phyloP scores from a whole-genome alignment of 495 filamentous ascomycete genomes.

The Penicillium nucicola region DNA sequence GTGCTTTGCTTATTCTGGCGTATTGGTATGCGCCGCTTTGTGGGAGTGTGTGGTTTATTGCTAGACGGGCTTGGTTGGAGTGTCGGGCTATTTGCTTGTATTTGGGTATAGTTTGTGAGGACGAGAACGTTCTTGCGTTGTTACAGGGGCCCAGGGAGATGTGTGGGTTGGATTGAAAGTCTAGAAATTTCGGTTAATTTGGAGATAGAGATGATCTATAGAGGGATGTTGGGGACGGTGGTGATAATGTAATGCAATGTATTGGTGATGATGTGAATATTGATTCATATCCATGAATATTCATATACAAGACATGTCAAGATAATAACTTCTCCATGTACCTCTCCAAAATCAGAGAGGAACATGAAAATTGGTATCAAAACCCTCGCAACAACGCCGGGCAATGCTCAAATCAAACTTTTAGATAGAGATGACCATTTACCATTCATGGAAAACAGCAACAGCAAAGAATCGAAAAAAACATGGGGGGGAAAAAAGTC shows the following conservation, averaged over 20 bases:
- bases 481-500: neutral
- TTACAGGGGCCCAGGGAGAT: neutral
- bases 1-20: conserved; percentile 35
- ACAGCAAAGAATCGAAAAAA: neutral
- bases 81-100: conserved; percentile 41
- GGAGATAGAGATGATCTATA: too few species aligned
- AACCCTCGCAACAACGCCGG: conserved; percentile 19
- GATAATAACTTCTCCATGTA: neutral
- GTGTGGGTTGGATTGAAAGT: neutral
- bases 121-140: neutral
- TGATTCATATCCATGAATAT: neutral
- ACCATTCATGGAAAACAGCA: conserved; percentile 1
- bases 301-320: conserved; percentile 2
- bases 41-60: conserved; percentile 31
- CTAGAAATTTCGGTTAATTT: too few species aligned
- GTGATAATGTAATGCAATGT: too few species aligned
- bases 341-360: neutral
- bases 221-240: neutral
- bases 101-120: conserved; percentile 14
- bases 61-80: conserved; percentile 31
- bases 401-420: conserved; percentile 28
- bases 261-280: neutral
- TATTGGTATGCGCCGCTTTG: conserved; percentile 35
- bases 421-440: conserved; percentile 13
- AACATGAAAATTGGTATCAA: conserved; percentile 24